A percentile compares a stretch with the other conserved stretches of the same genome.
Conservation (phyloP, 169 alveolate species). For the Eimeria maxima region DNA sequence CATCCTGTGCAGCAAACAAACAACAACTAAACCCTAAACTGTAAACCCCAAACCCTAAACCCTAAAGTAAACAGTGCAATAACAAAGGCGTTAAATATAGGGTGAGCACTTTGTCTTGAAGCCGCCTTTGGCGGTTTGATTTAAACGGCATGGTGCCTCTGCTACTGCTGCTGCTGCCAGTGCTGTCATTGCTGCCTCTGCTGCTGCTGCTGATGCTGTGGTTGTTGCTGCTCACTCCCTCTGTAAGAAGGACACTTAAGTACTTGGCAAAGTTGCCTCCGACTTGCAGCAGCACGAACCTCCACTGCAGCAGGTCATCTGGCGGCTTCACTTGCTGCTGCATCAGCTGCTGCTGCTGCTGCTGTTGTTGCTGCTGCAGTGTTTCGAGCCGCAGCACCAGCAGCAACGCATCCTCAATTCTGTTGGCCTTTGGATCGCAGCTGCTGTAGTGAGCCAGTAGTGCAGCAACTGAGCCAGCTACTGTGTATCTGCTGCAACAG, state of each 20-base stretch:
- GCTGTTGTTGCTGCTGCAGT: constrained; percentile 64
- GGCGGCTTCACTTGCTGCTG: neutral
- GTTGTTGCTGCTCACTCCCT: constrained; percentile 66
- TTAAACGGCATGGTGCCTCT: neutral
- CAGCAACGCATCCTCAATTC: constrained; percentile 58
- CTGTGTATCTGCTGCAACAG: neutral
- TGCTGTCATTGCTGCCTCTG: neutral
- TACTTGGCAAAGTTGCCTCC: constrained; percentile 52
- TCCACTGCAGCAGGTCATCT: constrained; percentile 14
- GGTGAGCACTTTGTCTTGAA: neutral
- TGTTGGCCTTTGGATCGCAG: constrained; percentile 44
- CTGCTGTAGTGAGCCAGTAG: constrained; percentile 53
- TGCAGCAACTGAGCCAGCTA: constrained; percentile 41
- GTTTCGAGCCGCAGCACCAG: constrained; percentile 64
- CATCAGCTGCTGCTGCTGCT: constrained; percentile 42
- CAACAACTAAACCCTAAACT: constrained; percentile 5
- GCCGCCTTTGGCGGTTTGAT: neutral
- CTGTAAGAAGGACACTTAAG: constrained; percentile 23
- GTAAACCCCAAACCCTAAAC: neutral
- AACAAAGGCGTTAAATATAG: neutral
- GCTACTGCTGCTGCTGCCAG: constrained; percentile 27
- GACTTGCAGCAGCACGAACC: constrained; percentile 57
- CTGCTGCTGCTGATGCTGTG: constrained; percentile 51
- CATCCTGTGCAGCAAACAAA: neutral
- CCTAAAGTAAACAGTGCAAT: neutral